These are phyloP conservation scores for Gnaphalium uliginosum DNA, from an alignment of 129 eudicot genomes.

Conservation along the genomic window DNA sequence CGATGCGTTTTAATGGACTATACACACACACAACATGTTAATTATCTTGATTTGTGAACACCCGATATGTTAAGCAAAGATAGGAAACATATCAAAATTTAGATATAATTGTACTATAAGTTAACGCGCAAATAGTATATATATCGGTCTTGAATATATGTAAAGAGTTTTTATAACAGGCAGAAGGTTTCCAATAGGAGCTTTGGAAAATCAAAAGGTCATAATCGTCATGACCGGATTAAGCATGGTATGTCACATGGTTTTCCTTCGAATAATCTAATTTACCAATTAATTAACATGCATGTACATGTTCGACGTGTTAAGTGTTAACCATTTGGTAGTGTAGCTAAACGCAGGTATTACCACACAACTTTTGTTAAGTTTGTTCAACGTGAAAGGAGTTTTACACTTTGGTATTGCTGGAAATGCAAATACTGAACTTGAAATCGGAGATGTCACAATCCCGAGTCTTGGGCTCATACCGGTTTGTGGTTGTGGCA, in stretches of 20 bases:
- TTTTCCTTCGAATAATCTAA: too few species aligned
- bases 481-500: slow-evolving; percentile 68
- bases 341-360: slow-evolving; percentile 53
- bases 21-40: too few species aligned
- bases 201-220: slow-evolving; percentile 32
- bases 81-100: too few species aligned
- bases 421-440: slow-evolving; percentile 51
- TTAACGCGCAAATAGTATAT: neutral
- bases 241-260: slow-evolving; percentile 43
- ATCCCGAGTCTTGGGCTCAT: slow-evolving; percentile 65
- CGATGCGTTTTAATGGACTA: neutral
- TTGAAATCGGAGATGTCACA: slow-evolving; percentile 55
- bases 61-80: too few species aligned
- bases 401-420: slow-evolving; percentile 56
- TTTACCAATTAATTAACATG: too few species aligned
- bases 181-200: slow-evolving; percentile 53
- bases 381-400: slow-evolving; percentile 44
- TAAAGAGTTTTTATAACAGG: slow-evolving; percentile 40
- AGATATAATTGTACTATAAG: neutral
- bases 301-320: neutral
- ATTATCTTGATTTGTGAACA: too few species aligned
- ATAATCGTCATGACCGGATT: slow-evolving; percentile 60
- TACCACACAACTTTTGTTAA: slow-evolving; percentile 46
- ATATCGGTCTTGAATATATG: neutral
- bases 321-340: neutral